Conservation (phyloP, 129 eudicot species). For the Centella asiatica region DNA sequence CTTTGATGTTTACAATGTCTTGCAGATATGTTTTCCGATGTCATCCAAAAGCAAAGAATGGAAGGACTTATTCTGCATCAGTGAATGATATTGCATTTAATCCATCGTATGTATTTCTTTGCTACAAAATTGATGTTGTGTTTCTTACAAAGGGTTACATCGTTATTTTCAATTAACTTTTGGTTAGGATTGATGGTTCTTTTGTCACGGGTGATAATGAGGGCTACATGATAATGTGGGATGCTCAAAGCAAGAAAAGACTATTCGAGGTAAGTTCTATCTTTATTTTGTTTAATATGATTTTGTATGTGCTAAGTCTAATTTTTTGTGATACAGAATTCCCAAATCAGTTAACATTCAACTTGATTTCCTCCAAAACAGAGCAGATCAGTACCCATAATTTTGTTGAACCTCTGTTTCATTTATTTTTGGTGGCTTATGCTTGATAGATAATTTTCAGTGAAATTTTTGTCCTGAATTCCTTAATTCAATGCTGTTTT, state of each 20-base stretch:
- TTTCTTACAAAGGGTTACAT: conserved; percentile 10
- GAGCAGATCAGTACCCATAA: neutral
- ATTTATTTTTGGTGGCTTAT: neutral
- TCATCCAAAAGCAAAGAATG: conserved; percentile 59
- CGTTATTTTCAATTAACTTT: conserved; percentile 9
- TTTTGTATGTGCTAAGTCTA: neutral
- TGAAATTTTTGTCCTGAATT: neutral
- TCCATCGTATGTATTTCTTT: conserved; percentile 63
- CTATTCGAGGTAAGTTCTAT: conserved; percentile 48
- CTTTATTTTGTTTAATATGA: neutral
- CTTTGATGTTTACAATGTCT: conserved; percentile 1
- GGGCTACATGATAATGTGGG: conserved; percentile 79
- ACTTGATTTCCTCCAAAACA: too few relatives aligned
- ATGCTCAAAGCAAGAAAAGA: conserved; percentile 67
- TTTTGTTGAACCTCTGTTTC: neutral
- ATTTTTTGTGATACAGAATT: neutral
- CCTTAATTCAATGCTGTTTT: neutral
- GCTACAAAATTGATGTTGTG: conserved; percentile 5
- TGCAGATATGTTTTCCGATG: conserved; percentile 82
- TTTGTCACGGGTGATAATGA: conserved; percentile 80
- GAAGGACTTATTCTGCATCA: conserved; percentile 49
- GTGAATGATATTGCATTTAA: conserved; percentile 87
- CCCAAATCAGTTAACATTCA: neutral
- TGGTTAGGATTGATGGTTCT: conserved; percentile 38
- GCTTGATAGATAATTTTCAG: neutral